Percentiles rank a stretch among this genome's conserved stretches.
These are phyloP conservation scores for Musa beccarii DNA, from an alignment of 176 grass and related monocot genomes.

Conservation along the genomic window DNA sequence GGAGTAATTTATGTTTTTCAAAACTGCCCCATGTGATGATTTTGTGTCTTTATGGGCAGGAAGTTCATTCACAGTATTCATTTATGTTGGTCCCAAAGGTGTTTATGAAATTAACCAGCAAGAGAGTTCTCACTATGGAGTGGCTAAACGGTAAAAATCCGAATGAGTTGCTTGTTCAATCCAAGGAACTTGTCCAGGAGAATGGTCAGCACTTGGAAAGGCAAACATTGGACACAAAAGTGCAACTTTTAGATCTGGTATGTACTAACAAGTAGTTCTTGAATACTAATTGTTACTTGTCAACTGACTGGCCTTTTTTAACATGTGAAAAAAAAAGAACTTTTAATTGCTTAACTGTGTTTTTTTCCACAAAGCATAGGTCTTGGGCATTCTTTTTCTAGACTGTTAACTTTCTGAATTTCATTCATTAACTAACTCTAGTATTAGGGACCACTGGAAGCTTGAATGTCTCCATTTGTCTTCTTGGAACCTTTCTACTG, in stretches of 20 bases:
- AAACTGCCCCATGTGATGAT: neutral
- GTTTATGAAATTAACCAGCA: constrained; percentile 59
- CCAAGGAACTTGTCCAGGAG: constrained; percentile 37
- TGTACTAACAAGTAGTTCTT: constrained; percentile 6
- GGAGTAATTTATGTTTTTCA: neutral
- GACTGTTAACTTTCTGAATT: no score
- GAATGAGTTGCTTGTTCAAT: constrained; percentile 57
- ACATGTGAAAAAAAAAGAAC: neutral
- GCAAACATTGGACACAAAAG: constrained; percentile 53
- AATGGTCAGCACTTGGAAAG: constrained; percentile 33
- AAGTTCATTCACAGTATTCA: constrained; percentile 70
- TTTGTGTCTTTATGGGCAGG: constrained; percentile 37
- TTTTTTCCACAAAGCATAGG: no score
- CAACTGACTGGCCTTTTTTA: neutral
- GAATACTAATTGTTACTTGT: neutral
- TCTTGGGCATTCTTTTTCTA: no score
- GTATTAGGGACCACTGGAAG: no score
- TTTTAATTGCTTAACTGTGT: neutral
- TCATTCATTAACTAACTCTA: no score
- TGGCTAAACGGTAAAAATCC: constrained; percentile 87
- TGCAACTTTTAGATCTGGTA: constrained; percentile 86
- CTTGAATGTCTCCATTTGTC: no score
- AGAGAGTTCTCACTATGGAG: constrained; percentile 88
- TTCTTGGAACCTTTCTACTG: no score
- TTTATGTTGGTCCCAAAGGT: constrained; percentile 86